Evolutionary conservation across 495 filamentous ascomycete genomes (phyloP).

Genomic region (Baudoinia panamericana): DNA sequence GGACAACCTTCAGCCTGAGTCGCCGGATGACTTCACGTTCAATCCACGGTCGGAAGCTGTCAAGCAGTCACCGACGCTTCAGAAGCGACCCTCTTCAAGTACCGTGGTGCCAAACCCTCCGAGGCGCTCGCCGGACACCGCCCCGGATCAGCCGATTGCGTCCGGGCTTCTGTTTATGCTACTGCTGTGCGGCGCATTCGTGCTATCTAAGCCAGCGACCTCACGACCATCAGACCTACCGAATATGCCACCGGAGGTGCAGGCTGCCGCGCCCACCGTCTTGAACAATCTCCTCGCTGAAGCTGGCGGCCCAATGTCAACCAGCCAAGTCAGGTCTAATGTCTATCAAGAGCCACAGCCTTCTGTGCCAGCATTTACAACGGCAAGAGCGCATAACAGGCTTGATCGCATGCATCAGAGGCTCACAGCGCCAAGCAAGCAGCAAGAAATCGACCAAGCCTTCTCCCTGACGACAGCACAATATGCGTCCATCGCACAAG

Average conservation of each 20-base stretch:
- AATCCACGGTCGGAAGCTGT: conserved; percentile 29
- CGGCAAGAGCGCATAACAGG: conserved; percentile 28
- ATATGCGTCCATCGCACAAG: conserved; percentile 73
- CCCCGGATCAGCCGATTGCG: conserved; percentile 30
- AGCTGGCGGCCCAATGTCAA: conserved; percentile 41
- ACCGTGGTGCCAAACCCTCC: conserved; percentile 39
- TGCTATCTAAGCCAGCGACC: conserved; percentile 68
- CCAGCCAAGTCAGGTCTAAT: neutral
- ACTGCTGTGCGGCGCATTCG: conserved; percentile 90
- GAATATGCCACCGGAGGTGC: conserved; percentile 82
- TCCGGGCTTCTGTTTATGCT: conserved; percentile 47
- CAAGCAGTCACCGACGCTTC: conserved; percentile 5
- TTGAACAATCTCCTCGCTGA: conserved; percentile 80
- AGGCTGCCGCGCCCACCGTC: conserved; percentile 78
- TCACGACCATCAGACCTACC: conserved; percentile 52
- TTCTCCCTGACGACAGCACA: conserved; percentile 77
- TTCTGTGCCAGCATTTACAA: conserved; percentile 15
- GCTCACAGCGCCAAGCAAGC: conserved; percentile 61
- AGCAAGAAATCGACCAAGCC: conserved; percentile 80
- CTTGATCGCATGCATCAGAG: conserved; percentile 63
- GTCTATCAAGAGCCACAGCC: conserved; percentile 16
- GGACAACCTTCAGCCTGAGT: conserved; percentile 40
- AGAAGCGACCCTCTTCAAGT: conserved; percentile 24
- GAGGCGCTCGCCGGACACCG: conserved; percentile 41
- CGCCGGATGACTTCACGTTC: conserved; percentile 36